Conservation (phyloP, 1,284 basidiomycete species). For the Butyriboletus appendiculatus region DNA sequence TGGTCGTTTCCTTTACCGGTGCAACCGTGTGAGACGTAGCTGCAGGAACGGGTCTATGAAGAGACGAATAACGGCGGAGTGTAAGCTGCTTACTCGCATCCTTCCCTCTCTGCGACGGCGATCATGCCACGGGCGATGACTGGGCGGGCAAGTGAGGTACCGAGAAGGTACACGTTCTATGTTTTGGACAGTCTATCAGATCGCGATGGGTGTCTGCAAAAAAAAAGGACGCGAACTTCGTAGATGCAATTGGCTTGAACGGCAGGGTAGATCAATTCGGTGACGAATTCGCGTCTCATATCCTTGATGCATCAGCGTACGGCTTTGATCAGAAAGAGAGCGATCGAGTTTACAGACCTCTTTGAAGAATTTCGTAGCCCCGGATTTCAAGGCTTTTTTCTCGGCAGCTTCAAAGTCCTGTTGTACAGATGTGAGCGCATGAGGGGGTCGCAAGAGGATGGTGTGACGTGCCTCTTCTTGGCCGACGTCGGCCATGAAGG, state of each 20-base stretch:
- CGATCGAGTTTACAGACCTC: conserved; percentile 49
- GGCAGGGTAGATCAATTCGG: conserved; percentile 96
- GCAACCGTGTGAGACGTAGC: conserved; percentile 97
- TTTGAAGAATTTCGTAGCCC: conserved; percentile 94
- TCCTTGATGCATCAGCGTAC: conserved; percentile 55
- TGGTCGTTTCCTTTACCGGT: conserved; percentile 99
- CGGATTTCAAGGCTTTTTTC: conserved; percentile 89
- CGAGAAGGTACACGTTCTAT: conserved; percentile 95
- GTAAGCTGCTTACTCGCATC: conserved; percentile 77
- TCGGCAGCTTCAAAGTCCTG: conserved; percentile 95
- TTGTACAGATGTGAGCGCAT: background rate
- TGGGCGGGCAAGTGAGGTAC: conserved; percentile 96
- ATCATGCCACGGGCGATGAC: conserved; percentile 99
- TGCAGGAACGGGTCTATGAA: conserved; percentile 32
- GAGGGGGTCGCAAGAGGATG: no score
- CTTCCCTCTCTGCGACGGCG: conserved; percentile 84
- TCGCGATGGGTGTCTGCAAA: background rate
- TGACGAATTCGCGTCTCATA: conserved; percentile 93
- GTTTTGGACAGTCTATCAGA: conserved; percentile 8
- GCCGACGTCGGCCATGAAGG: conserved; percentile 99
- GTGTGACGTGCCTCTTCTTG: conserved; percentile 80
- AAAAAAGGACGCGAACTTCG: conserved; percentile 56
- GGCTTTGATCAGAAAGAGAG: background rate
- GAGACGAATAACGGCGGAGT: background rate
- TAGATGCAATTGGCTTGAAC: conserved; percentile 99